Conservation (phyloP, 306 rosid species). For the Herpetospermum pedunculosum region DNA sequence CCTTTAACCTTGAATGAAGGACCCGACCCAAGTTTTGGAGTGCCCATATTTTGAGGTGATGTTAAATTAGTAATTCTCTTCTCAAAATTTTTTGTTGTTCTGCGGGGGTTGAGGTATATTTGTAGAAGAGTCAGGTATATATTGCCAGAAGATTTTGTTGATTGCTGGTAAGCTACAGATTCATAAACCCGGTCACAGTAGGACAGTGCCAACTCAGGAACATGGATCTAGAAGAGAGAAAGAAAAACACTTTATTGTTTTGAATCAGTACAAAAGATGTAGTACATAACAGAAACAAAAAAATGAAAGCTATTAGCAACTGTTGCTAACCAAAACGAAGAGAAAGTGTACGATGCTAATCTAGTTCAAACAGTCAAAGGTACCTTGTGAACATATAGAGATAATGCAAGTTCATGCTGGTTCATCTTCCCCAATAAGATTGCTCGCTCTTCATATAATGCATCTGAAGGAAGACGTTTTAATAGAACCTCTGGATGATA, state of each 20-base stretch:
- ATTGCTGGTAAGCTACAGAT: constrained; percentile 35
- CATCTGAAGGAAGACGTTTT: constrained; percentile 76
- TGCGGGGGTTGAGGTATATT: constrained; percentile 81
- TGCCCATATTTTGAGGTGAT: constrained; percentile 38
- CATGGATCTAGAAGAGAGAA: constrained; percentile 53
- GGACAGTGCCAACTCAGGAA: constrained; percentile 80
- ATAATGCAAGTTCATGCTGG: constrained; percentile 90
- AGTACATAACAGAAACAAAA: constrained; percentile 12
- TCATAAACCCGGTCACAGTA: constrained; percentile 88
- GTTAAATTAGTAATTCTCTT: constrained; percentile 59
- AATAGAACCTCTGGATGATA: constrained; percentile 78
- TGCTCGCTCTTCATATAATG: constrained; percentile 92
- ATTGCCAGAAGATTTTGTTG: constrained; percentile 59
- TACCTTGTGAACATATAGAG: constrained; percentile 93
- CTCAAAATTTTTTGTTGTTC: constrained; percentile 66
- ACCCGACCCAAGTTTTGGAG: constrained; percentile 40
- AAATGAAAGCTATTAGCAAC: constrained; percentile 1
- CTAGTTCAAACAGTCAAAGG: neutral
- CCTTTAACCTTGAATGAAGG: constrained; percentile 40
- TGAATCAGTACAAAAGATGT: constrained; percentile 8
- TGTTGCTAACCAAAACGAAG: neutral
- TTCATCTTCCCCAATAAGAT: constrained; percentile 84
- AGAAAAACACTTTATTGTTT: constrained; percentile 8
- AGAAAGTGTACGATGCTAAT: neutral
- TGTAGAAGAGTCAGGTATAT: constrained; percentile 81